A percentile compares a stretch with the other conserved stretches of the same genome.
Evolutionary conservation across 495 filamentous ascomycete species (phyloP).

Genomic region (Aspergillus nanangensis): DNA sequence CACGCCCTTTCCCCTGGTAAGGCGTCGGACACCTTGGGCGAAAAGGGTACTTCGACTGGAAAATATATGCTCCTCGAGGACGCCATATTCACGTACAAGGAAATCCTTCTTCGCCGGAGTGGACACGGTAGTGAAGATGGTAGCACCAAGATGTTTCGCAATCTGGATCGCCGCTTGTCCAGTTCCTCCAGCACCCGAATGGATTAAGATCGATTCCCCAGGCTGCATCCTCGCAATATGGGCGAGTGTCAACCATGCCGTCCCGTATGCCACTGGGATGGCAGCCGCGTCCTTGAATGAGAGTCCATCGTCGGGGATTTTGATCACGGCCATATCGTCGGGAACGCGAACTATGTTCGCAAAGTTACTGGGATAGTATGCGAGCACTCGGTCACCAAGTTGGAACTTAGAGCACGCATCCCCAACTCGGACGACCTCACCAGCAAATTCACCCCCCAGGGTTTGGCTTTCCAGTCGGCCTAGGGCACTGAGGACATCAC

Average conservation of each 20-base stretch:
- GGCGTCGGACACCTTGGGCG: slow-evolving; percentile 38
- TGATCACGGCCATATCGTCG: slow-evolving; percentile 9
- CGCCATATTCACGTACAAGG: slow-evolving; percentile 43
- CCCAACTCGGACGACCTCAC: too few relatives aligned
- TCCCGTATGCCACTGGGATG: slow-evolving; percentile 36
- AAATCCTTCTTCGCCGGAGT: slow-evolving; percentile 54
- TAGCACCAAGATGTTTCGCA: slow-evolving; percentile 53
- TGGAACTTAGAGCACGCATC: too few relatives aligned
- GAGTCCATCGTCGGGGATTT: slow-evolving; percentile 15
- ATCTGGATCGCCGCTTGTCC: slow-evolving; percentile 61
- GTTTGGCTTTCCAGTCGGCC: too few relatives aligned
- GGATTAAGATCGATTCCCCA: slow-evolving; percentile 27
- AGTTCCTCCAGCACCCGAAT: slow-evolving; percentile 53
- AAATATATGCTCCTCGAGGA: slow-evolving; percentile 35
- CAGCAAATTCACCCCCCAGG: too few relatives aligned
- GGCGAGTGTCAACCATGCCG: slow-evolving; percentile 53
- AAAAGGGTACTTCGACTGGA: slow-evolving; percentile 45
- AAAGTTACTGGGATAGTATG: too few relatives aligned
- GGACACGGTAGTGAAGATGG: slow-evolving; percentile 58
- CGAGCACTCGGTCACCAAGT: too few relatives aligned
- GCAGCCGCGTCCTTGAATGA: slow-evolving; percentile 22
- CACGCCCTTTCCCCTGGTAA: slow-evolving; percentile 52
- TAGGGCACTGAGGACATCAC: too few relatives aligned
- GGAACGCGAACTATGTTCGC: too few relatives aligned
- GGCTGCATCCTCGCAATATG: slow-evolving; percentile 25